Conservation (phyloP, 164 flowering plant genomes). For the Hamamelis virginiana region DNA sequence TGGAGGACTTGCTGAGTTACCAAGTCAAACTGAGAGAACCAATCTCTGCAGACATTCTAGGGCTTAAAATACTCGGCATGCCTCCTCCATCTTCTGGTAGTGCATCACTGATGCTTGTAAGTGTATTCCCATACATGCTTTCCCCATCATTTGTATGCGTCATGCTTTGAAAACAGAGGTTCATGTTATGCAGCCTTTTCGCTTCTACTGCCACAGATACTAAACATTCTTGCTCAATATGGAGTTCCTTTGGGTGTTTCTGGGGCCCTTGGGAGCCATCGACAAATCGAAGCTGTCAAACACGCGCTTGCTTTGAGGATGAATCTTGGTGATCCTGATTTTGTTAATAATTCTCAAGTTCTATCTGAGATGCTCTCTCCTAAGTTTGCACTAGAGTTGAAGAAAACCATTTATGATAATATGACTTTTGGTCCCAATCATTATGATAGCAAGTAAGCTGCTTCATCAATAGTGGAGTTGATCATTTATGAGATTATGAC, state of each 20-base stretch:
- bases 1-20: conserved; percentile 49
- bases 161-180: background rate
- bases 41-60: conserved; percentile 29
- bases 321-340: conserved; percentile 78
- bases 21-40: conserved; percentile 43
- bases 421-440: conserved; percentile 45
- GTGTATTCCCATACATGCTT: conserved; percentile 5
- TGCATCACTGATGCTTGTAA: conserved; percentile 47
- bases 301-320: conserved; percentile 52
- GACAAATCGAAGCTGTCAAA: conserved; percentile 59
- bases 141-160: background rate
- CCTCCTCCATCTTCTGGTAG: conserved; percentile 69
- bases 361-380: conserved; percentile 59
- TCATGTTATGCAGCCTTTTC: no score
- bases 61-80: conserved; percentile 45
- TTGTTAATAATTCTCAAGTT: conserved; percentile 35
- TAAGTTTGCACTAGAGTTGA: conserved; percentile 47
- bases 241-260: conserved; percentile 26
- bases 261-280: conserved; percentile 49
- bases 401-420: conserved; percentile 46
- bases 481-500: no score
- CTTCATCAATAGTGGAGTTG: background rate
- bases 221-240: conserved; percentile 55
- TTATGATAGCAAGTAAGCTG: conserved; percentile 52
- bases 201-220: conserved; percentile 32